These are phyloP conservation scores for Rhododendron ferrugineum DNA, from an alignment of 148 eudicot species.

Conservation along the genomic window DNA sequence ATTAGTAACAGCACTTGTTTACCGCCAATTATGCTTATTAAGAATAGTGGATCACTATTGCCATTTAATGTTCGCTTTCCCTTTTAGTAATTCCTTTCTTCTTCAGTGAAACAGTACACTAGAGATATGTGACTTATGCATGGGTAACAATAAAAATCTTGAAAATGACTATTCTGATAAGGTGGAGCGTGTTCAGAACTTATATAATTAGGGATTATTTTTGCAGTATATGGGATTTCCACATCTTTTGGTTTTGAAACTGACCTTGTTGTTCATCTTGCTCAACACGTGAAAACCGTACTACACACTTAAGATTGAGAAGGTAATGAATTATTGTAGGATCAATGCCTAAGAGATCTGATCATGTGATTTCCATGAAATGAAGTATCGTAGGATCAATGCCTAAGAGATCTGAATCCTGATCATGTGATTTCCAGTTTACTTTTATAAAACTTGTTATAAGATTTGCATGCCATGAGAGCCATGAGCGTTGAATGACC, in stretches of 20 bases:
- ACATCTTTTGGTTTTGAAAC: neutral
- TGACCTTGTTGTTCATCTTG: neutral
- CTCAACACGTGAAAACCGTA: neutral
- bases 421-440: neutral
- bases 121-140: neutral
- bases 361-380: neutral
- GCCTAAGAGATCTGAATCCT: neutral
- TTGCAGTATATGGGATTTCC: neutral
- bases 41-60: neutral
- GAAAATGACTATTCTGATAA: neutral
- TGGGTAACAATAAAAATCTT: neutral
- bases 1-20: neutral
- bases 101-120: neutral
- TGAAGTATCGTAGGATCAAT: neutral
- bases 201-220: neutral
- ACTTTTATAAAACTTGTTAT: neutral
- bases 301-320: neutral
- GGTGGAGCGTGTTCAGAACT: neutral
- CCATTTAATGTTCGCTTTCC: neutral
- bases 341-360: neutral
- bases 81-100: neutral
- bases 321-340: neutral
- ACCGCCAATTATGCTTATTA: neutral
- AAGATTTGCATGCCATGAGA: neutral
- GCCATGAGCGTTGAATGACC: neutral